Evolutionary conservation across 2,329 filamentous ascomycete genomes (phyloP).

Genomic region (Apiospora hydei): DNA sequence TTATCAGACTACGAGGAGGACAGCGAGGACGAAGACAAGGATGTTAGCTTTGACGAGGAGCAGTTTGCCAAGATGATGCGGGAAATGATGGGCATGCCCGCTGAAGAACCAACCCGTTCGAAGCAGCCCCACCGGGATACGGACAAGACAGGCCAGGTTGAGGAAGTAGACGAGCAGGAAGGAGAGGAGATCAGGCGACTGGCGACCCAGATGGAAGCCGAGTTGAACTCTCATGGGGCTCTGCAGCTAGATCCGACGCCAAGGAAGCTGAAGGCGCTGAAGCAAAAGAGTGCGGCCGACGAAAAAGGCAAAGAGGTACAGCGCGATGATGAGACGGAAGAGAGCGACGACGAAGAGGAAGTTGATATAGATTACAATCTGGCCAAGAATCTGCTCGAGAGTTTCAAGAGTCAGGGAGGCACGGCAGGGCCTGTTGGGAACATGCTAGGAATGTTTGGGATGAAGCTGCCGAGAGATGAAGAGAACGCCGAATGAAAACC

Average conservation of each 20-base stretch:
- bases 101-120: constrained; percentile 30
- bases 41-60: constrained; percentile 82
- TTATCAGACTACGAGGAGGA: constrained; percentile 56
- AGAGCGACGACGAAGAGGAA: constrained; percentile 62
- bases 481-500: constrained; percentile 52
- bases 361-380: constrained; percentile 86
- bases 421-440: constrained; percentile 88
- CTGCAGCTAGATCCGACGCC: constrained; percentile 58
- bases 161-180: constrained; percentile 53
- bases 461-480: constrained; percentile 82
- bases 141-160: constrained; percentile 36
- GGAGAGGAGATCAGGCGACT: constrained; percentile 70
- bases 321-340: constrained; percentile 49
- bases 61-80: constrained; percentile 89
- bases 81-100: constrained; percentile 81
- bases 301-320: constrained; percentile 33
- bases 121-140: constrained; percentile 24
- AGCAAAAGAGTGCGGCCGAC: constrained; percentile 35
- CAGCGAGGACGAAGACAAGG: constrained; percentile 74
- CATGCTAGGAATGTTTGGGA: constrained; percentile 84
- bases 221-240: constrained; percentile 73
- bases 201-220: constrained; percentile 74
- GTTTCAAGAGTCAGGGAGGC: constrained; percentile 89
- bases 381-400: constrained; percentile 88
- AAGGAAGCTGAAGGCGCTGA: constrained; percentile 42